A percentile compares a stretch with the other conserved stretches of the same genome.
phyloP scores from a whole-genome alignment of 2,329 filamentous ascomycete species.

The Tricladium varicosporioides region DNA sequence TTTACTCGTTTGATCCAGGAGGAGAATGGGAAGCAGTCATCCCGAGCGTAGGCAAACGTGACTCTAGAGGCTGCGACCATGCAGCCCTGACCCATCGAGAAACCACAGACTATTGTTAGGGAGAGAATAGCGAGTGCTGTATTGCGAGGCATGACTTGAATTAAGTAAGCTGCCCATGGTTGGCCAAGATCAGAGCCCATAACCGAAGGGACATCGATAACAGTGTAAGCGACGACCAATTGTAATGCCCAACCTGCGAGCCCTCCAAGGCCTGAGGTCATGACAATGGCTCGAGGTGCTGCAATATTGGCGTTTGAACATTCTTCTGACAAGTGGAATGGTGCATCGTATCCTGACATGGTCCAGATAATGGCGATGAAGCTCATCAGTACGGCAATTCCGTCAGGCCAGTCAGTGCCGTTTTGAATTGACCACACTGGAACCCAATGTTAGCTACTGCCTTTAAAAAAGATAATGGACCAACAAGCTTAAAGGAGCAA shows the following conservation, averaged over 20 bases:
- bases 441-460: constrained; percentile 34
- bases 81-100: constrained; percentile 69
- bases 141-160: constrained; percentile 59
- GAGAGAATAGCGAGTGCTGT: constrained; percentile 56
- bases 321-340: constrained; percentile 73
- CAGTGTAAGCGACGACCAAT: constrained; percentile 67
- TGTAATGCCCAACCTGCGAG: constrained; percentile 72
- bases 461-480: too few relatives aligned
- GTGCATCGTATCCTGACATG: constrained; percentile 64
- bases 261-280: constrained; percentile 66
- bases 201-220: constrained; percentile 56
- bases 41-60: constrained; percentile 68
- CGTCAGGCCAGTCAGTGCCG: constrained; percentile 65
- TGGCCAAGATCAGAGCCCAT: constrained; percentile 62
- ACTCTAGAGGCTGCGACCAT: constrained; percentile 64
- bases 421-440: constrained; percentile 68
- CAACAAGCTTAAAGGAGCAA: too few relatives aligned
- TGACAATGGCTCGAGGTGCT: constrained; percentile 67
- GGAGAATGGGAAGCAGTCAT: constrained; percentile 63
- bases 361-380: constrained; percentile 72
- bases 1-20: constrained; percentile 59
- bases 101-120: constrained; percentile 63
- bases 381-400: constrained; percentile 67
- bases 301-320: constrained; percentile 72
- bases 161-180: constrained; percentile 66